Percentiles rank a stretch among this genome's conserved stretches.
phyloP scores from a whole-genome alignment of 768 basidiomycete genomes.

The Mycena kentingensis region DNA sequence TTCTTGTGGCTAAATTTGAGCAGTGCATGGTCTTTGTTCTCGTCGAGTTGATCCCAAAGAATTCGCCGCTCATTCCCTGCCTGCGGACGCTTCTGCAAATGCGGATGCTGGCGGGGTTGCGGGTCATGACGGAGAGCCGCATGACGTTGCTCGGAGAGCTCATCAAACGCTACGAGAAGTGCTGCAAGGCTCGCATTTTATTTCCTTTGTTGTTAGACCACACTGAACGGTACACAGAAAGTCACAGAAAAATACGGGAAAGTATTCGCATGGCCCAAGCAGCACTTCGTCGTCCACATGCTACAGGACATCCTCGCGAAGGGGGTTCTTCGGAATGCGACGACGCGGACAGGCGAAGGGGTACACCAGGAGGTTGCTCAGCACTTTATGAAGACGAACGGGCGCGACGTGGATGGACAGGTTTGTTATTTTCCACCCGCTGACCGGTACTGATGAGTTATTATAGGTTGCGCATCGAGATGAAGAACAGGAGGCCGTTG shows the following conservation, averaged over 20 bases:
- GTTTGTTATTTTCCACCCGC: background rate
- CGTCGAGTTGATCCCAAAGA: background rate
- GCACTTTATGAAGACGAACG: background rate
- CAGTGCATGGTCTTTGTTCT: background rate
- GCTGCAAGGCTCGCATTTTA: no score
- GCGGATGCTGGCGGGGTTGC: background rate
- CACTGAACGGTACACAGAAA: no score
- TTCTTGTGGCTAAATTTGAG: background rate
- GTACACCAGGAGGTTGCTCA: background rate
- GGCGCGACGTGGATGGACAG: background rate
- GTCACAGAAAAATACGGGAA: no score
- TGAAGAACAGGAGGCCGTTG: background rate
- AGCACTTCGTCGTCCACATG: background rate
- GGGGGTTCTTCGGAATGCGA: background rate
- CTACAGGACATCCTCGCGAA: background rate
- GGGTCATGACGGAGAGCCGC: slow-evolving; percentile 1
- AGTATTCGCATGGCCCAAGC: no score
- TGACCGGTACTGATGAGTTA: background rate
- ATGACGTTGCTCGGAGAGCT: no score
- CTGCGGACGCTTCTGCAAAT: background rate
- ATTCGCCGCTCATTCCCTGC: background rate
- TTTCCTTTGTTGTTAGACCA: no score
- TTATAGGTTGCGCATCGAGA: background rate
- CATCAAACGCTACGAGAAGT: no score
- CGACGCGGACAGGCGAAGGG: background rate